phyloP scores from a whole-genome alignment of 805 yeast species.

The Myxozyma geophila region DNA sequence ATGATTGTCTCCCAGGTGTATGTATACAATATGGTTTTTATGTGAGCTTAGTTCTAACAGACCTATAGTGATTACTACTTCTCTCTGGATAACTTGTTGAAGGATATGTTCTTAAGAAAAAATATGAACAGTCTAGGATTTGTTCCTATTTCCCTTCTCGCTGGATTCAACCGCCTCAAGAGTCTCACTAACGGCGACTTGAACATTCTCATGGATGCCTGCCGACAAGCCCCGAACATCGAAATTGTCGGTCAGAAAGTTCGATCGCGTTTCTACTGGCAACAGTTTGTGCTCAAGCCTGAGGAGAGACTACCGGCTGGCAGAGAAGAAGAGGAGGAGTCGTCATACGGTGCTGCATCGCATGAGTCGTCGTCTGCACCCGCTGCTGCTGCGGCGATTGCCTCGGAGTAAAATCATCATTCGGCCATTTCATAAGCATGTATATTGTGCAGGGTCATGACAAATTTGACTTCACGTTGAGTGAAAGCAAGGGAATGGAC shows the following conservation, averaged over 20 bases:
- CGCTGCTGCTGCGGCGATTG: constrained; percentile 4
- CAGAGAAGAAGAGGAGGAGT: constrained; percentile 47
- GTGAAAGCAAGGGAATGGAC: no score
- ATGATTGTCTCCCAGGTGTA: constrained; percentile 30
- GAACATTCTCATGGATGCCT: constrained; percentile 58
- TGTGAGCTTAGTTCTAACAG: not conserved
- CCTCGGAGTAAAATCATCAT: not conserved
- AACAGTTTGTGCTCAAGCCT: constrained; percentile 70
- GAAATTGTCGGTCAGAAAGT: constrained; percentile 59
- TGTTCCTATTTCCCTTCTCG: constrained; percentile 64
- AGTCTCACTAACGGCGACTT: constrained; percentile 63
- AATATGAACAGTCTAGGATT: constrained; percentile 81
- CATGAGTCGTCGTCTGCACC: constrained; percentile 15
- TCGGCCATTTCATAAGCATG: not conserved
- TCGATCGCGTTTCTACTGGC: constrained; percentile 62
- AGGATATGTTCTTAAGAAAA: constrained; percentile 80
- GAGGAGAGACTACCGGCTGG: constrained; percentile 56
- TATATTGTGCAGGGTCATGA: not conserved
- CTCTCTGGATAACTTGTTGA: constrained; percentile 80
- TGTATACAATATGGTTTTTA: not conserved
- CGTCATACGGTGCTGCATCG: not conserved
- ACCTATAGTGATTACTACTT: constrained; percentile 75
- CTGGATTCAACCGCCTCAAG: constrained; percentile 76
- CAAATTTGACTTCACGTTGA: no score
- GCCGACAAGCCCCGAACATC: constrained; percentile 57